phyloP scores from a whole-genome alignment of 805 yeast genomes.

The Yarrowia osloensis region DNA sequence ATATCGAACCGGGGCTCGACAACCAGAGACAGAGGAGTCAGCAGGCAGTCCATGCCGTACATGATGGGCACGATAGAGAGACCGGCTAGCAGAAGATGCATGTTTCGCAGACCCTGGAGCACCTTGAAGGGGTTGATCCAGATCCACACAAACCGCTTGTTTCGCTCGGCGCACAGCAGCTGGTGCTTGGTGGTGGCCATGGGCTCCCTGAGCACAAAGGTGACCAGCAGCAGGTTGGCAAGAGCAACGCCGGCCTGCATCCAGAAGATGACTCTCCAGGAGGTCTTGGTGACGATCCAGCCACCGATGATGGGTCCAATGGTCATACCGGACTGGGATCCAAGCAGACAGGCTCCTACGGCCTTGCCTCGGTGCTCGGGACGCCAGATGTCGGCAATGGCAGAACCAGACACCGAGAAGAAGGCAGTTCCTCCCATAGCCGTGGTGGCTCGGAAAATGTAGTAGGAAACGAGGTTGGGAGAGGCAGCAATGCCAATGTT shows the following conservation, averaged over 20 bases:
- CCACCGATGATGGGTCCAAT: conserved; percentile 58
- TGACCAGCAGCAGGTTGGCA: conserved; percentile 42
- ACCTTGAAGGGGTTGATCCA: conserved; percentile 52
- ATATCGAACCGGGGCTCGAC: conserved; percentile 58
- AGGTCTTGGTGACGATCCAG: conserved; percentile 51
- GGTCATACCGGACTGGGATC: conserved; percentile 58
- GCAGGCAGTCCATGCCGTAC: conserved; percentile 54
- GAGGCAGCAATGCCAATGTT: conserved; percentile 50
- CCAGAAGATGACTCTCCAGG: conserved; percentile 59
- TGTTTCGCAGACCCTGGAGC: conserved; percentile 47
- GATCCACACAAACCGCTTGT: conserved; percentile 48
- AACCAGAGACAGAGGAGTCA: conserved; percentile 59
- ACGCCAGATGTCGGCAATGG: conserved; percentile 53
- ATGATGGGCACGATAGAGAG: conserved; percentile 47
- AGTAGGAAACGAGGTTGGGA: conserved; percentile 56
- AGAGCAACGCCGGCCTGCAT: conserved; percentile 51
- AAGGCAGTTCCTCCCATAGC: conserved; percentile 59
- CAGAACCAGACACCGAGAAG: conserved; percentile 55
- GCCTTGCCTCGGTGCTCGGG: conserved; percentile 56
- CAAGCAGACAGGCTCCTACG: conserved; percentile 52
- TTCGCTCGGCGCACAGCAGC: conserved; percentile 10
- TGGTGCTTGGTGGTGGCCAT: conserved; percentile 28
- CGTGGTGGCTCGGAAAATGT: conserved; percentile 52
- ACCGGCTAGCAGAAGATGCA: conserved; percentile 39
- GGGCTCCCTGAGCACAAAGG: conserved; percentile 51